Evolutionary conservation across 2,329 filamentous ascomycete genomes (phyloP).

Genomic region (Pseudogymnoascus sp.): DNA sequence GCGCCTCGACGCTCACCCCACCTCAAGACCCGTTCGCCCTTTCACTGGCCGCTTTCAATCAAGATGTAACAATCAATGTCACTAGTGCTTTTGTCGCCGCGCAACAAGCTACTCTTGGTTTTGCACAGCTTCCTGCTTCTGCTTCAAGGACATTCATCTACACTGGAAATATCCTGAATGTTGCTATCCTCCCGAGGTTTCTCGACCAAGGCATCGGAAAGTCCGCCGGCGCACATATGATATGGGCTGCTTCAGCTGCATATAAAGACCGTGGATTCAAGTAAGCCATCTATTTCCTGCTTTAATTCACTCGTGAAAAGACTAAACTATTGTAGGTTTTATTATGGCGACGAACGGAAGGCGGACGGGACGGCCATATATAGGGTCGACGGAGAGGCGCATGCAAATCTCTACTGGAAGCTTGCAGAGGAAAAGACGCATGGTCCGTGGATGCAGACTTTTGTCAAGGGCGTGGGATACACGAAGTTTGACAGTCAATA

Average conservation of each 20-base stretch:
- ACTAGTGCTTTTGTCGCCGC: conserved; percentile 33
- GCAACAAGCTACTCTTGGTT: conserved; percentile 31
- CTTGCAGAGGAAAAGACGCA: conserved; percentile 34
- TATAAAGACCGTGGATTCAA: conserved; percentile 32
- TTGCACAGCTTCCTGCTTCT: conserved; percentile 21
- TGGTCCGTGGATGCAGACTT: conserved; percentile 39
- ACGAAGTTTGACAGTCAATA: conserved; percentile 14
- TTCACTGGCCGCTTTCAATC: conserved; percentile 22
- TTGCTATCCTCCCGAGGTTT: conserved; percentile 23
- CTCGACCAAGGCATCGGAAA: conserved; percentile 35
- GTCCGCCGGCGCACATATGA: conserved; percentile 28
- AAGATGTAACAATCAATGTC: conserved; percentile 32
- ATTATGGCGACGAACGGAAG: conserved; percentile 43
- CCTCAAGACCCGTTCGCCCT: conserved; percentile 24
- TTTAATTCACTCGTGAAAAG: no score
- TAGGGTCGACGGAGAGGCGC: conserved; percentile 34
- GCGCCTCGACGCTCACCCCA: conserved; percentile 16
- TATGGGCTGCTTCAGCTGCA: conserved; percentile 28
- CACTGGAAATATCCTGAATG: conserved; percentile 37
- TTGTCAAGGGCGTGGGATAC: conserved; percentile 32
- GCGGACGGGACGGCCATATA: conserved; percentile 31
- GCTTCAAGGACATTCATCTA: conserved; percentile 37
- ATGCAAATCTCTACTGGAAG: conserved; percentile 34
- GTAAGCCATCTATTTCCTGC: conserved; percentile 18
- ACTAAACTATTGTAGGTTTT: conserved; percentile 32